A percentile compares a stretch with the other conserved stretches of the same genome.
These are phyloP conservation scores for Plasmopara muralis DNA, from an alignment of 352 stramenopile genomes.

Conservation along the genomic window DNA sequence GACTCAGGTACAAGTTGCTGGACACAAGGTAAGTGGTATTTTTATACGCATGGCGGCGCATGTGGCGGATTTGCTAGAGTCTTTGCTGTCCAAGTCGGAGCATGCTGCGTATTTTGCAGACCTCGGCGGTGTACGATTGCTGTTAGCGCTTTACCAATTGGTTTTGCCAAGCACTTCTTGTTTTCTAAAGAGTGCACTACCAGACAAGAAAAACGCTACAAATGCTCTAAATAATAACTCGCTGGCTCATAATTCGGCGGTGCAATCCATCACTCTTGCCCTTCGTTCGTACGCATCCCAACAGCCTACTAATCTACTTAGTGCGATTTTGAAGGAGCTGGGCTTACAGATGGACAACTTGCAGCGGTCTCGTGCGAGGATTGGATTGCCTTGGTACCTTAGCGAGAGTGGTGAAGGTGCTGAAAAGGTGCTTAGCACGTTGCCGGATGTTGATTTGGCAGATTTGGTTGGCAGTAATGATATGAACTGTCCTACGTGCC, in stretches of 20 bases:
- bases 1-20: conserved; percentile 6
- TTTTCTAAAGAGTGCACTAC: conserved; percentile 65
- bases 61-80: conserved; percentile 90
- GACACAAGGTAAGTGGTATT: conserved; percentile 27
- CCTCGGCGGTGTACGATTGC: conserved; percentile 79
- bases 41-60: conserved; percentile 68
- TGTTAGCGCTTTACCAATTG: conserved; percentile 88
- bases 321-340: conserved; percentile 58
- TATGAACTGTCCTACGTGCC: conserved; percentile 12
- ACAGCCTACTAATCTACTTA: conserved; percentile 79
- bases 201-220: conserved; percentile 7
- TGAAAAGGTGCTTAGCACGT: conserved; percentile 51
- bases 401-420: conserved; percentile 47
- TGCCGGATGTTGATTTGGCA: conserved; percentile 53
- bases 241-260: conserved; percentile 81
- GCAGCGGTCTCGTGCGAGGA: conserved; percentile 26
- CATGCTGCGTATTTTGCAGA: conserved; percentile 89
- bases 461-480: conserved; percentile 26
- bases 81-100: conserved; percentile 92
- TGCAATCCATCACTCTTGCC: conserved; percentile 82
- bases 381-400: conserved; percentile 35
- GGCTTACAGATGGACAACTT: conserved; percentile 43
- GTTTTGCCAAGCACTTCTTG: conserved; percentile 78
- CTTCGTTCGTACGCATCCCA: conserved; percentile 86
- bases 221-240: conserved; percentile 13